phyloP scores from a whole-genome alignment of 371 early-diverging fungal genomes.

The Mortierella sp. region DNA sequence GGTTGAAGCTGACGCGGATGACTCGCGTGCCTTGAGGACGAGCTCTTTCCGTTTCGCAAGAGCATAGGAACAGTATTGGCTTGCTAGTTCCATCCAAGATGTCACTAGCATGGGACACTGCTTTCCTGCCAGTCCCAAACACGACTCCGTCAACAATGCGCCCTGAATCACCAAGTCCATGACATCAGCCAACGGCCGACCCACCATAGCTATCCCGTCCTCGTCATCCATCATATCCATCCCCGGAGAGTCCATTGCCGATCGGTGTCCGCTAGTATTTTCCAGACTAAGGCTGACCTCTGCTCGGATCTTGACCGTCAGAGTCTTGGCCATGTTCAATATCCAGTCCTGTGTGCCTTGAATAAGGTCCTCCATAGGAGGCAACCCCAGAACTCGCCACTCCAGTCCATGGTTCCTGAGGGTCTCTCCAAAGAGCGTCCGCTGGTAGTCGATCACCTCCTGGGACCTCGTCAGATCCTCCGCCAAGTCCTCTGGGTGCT shows the following conservation, averaged over 20 bases:
- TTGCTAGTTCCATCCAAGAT: constrained; percentile 42
- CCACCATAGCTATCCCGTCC: constrained; percentile 1
- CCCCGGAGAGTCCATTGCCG: neutral
- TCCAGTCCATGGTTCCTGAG: constrained; percentile 39
- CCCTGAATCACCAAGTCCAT: constrained; percentile 51
- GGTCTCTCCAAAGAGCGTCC: constrained; percentile 45
- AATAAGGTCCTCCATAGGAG: constrained; percentile 46
- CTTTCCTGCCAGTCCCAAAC: constrained; percentile 42
- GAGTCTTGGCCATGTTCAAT: constrained; percentile 36
- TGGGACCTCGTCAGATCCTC: constrained; percentile 49
- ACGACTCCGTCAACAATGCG: constrained; percentile 33
- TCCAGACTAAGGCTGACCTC: constrained; percentile 43
- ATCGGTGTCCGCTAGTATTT: constrained; percentile 1
- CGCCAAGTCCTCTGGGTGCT: constrained; percentile 37
- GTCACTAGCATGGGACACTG: constrained; percentile 43
- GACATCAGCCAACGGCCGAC: constrained; percentile 22
- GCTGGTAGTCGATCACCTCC: constrained; percentile 47
- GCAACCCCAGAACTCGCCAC: constrained; percentile 46
- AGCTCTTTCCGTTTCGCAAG: constrained; percentile 34
- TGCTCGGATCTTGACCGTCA: constrained; percentile 44
- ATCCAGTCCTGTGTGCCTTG: constrained; percentile 49
- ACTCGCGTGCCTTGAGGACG: constrained; percentile 16
- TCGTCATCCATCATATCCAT: constrained; percentile 37
- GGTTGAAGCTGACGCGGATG: neutral
- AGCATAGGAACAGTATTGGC: constrained; percentile 37